Conservation (phyloP, 169 alveolate species). For the Plasmodium billcollinsi region DNA sequence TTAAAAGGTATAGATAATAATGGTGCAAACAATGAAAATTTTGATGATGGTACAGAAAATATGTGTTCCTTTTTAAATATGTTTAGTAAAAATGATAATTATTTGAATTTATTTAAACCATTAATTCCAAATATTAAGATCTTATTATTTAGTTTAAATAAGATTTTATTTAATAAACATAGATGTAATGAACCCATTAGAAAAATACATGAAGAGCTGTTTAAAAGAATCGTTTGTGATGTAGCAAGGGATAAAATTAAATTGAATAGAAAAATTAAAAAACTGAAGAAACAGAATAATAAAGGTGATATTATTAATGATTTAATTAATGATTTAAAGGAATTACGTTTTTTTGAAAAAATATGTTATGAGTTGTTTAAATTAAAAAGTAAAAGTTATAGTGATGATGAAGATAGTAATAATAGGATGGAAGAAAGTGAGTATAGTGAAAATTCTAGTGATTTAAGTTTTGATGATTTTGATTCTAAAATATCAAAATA, state of each 20-base stretch:
- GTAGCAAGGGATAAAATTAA: conserved; percentile 41
- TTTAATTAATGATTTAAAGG: conserved; percentile 29
- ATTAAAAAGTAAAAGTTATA: conserved; percentile 37
- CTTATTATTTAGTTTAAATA: conserved; percentile 52
- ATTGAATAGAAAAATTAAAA: conserved; percentile 51
- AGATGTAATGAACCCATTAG: conserved; percentile 68
- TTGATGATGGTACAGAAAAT: background rate
- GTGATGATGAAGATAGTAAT: conserved; percentile 40
- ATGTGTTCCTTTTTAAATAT: conserved; percentile 19
- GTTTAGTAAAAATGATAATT: conserved; percentile 42
- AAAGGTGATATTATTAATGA: conserved; percentile 20
- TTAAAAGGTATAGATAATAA: background rate
- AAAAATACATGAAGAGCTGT: conserved; percentile 51
- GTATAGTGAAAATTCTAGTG: conserved; percentile 17
- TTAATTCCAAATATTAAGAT: conserved; percentile 50
- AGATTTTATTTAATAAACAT: conserved; percentile 51
- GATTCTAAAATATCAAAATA: conserved; percentile 16
- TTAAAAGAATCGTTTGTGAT: conserved; percentile 53
- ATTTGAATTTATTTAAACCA: conserved; percentile 60
- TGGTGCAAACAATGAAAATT: background rate
- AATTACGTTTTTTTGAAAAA: conserved; percentile 39
- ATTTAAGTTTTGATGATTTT: conserved; percentile 7
- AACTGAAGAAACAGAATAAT: conserved; percentile 3
- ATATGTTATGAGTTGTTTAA: conserved; percentile 58
- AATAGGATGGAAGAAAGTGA: conserved; percentile 23